Base-by-base conservation (phyloP, 1,284 basidiomycete species). In the Meripilus lineatus region DNA sequence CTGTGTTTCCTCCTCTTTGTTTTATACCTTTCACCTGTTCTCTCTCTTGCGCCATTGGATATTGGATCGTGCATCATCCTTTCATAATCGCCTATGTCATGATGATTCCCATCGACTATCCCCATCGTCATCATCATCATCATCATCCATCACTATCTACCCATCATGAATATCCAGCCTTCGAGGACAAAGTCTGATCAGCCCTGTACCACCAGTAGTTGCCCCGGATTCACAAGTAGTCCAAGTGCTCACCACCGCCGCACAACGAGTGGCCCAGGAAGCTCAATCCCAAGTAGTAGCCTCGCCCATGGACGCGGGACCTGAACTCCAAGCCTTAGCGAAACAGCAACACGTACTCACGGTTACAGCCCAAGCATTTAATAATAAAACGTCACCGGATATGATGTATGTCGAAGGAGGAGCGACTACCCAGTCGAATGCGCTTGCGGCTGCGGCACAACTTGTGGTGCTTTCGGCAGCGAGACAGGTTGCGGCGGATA, bases 281-380 rank as follows among this genome's bases (percentile, higher is more conserved):
- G 79, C 81, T 2, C 79, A 84, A 51, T 78, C 76, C 11, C 82
- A 84, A 56, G 72, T 79, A 25, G 74, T 81, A 33, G 70, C 71
- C 5, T 72, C 75, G 32, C 67, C 72, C 20, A 71, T 69, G 42
- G 71, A 75, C 46, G 59, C 64, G 23, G 68, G 64, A 14, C 66
- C 67, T 20, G 75, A 82, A 52, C 58, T 85, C 17, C 74, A 84
- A 57, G 77, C 79, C 13, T 72, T 89, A 44, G 82, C 76, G 32
- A 86, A 86, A 60, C 87, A 89, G 65, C 84, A 85, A 54, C 79
- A 86, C 52, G 84, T 89, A 44, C 71, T 89, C 38, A 84, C 83
- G 30, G 74, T 84, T 46, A 86, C 87, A 3, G 82, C 86, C 13
- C 74, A 83, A 52, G 86, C 85, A 5, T 79, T 87, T 53, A 83